Evolutionary conservation across 2,329 filamentous ascomycete species (phyloP).

Genomic region (Apiospora arundinis): DNA sequence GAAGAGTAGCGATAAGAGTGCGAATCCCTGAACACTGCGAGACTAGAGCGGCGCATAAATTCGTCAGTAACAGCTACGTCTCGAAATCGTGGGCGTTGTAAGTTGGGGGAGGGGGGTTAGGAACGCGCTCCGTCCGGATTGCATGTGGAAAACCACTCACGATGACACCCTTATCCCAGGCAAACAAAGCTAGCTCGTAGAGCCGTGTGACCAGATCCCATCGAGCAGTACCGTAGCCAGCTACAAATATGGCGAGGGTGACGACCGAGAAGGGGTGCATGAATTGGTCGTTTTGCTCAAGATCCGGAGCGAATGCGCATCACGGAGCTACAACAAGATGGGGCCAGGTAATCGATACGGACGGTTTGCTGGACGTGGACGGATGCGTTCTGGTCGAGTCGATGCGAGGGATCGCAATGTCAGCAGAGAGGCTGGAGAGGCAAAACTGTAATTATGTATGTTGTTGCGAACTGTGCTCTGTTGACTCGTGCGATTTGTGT

Average conservation of each 20-base stretch:
- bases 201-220: constrained; percentile 97
- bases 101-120: neutral
- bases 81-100: neutral
- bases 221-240: constrained; percentile 98
- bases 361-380: neutral
- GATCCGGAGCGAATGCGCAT: constrained; percentile 20
- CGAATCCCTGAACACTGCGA: constrained; percentile 85
- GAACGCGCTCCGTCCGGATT: neutral
- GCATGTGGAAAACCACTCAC: neutral
- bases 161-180: constrained; percentile 98
- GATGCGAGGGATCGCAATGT: neutral
- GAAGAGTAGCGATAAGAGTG: constrained; percentile 83
- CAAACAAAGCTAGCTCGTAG: constrained; percentile 96
- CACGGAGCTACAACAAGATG: constrained; percentile 13
- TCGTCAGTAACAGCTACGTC: constrained; percentile 24
- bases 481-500: constrained; percentile 14
- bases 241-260: constrained; percentile 97
- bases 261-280: constrained; percentile 99
- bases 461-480: constrained; percentile 3
- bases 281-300: constrained; percentile 50
- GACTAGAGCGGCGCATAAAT: constrained; percentile 56
- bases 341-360: neutral
- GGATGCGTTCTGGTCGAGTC: neutral
- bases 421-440: neutral
- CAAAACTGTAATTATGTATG: neutral